A percentile compares a stretch with the other conserved stretches of the same genome.
Evolutionary conservation across 225 moss, liverwort and hornwort species (phyloP).

Genomic region (Pleurozium schreberi): DNA sequence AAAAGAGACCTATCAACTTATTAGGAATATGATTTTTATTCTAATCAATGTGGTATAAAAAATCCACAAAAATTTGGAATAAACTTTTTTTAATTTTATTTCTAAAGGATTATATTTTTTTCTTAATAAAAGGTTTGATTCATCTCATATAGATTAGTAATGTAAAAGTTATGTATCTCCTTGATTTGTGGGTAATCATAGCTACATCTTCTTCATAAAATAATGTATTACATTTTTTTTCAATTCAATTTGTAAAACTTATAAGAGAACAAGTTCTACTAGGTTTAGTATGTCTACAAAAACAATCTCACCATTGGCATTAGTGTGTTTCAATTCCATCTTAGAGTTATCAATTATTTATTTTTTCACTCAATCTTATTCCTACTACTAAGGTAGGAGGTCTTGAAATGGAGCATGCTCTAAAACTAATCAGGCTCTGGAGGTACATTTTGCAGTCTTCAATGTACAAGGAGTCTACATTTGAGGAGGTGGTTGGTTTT

Average conservation of each 20-base stretch:
- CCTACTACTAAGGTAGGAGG: no score
- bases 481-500: no score
- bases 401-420: no score
- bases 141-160: not conserved
- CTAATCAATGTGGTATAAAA: not conserved
- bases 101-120: not conserved
- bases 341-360: not conserved
- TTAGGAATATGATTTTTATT: not conserved
- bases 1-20: no score
- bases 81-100: not conserved
- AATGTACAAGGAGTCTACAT: no score
- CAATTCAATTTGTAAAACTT: not conserved
- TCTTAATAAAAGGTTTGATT: not conserved
- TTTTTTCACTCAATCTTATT: not conserved
- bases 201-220: not conserved
- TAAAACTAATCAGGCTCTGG: no score
- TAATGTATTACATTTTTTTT: not conserved
- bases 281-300: not conserved
- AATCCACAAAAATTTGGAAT: not conserved
- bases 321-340: not conserved
- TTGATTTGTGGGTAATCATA: not conserved
- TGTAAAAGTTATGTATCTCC: not conserved
- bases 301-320: not conserved
- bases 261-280: fast-evolving
- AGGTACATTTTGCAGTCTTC: no score